Evolutionary conservation across 225 moss, liverwort and hornwort genomes (phyloP), one percentile per base, ranked within the genome.

Genomic region (Takakia lepidozioides): DNA sequence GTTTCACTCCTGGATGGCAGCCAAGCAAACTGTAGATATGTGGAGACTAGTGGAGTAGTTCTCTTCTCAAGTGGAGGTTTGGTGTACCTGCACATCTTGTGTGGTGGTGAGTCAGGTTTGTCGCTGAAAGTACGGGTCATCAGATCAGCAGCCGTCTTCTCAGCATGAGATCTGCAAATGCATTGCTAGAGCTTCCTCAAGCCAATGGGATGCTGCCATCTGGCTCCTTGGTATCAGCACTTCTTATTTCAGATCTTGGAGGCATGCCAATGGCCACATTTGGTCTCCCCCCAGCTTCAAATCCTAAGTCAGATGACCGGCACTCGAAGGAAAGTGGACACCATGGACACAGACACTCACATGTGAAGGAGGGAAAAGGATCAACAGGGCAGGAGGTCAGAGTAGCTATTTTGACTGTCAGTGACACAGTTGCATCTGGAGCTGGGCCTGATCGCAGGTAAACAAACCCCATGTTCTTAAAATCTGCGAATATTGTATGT

Each of bases 321-420:
- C 75, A 66, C 47, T 22, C 46, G 28, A 70, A 66, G n/a, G 58
- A 41, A 27, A 47, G 27, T 43, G 58, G 45, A 24, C 61, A 65
- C 19, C 73, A 66, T 52, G 69, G 51, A 55, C 66, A 63, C 19
- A 59, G 45, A 20, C 70, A 57, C 24, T 26, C 27, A 16, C 43
- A 57, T 53, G 40, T 46, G 51, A 36, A 61, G 52, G 64, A 65
- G 58, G 59, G 27, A 48, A 60, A 51, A 43, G 59, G 47, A 27
- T 29, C 56, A 43, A 26, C 48, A 50, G 39, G 54, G 24, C 37
- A 46, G 20, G 34, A 15, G 46, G 73, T 98, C 20, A 85, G 71
- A 62, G 95, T 91, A 41, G 95, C 90, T 19, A 81, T 98, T 63
- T 62, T 98, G 66, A 98, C 95, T 19, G 91, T 98, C 30, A 98